Conservation (phyloP, 164 flowering plant genomes). For the Amborella trichopoda region DNA sequence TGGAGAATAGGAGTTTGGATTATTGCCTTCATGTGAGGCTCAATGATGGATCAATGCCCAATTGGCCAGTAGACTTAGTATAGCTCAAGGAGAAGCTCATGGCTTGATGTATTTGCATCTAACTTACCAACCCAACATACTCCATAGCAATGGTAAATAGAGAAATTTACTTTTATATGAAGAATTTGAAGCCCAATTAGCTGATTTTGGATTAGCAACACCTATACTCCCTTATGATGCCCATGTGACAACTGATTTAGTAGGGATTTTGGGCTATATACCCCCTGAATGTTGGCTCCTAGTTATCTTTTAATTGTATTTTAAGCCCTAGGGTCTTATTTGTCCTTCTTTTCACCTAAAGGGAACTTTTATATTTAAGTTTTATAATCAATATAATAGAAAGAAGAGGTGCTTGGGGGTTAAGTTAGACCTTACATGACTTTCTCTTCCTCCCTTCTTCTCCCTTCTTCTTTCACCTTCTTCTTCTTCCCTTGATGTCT, state of each 20-base stretch:
- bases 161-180: slow-evolving; percentile 76
- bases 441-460: no score
- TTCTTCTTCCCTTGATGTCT: no score
- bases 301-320: no score
- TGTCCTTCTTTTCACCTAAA: no score
- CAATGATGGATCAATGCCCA: slow-evolving; percentile 34
- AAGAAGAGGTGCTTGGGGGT: no score
- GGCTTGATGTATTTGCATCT: slow-evolving; percentile 78
- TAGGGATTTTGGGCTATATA: slow-evolving; percentile 79
- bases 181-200: slow-evolving; percentile 65
- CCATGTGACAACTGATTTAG: slow-evolving; percentile 80
- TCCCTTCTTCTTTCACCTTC: no score
- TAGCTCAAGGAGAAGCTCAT: slow-evolving; percentile 67
- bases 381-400: no score
- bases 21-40: slow-evolving; percentile 74
- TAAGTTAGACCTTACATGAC: no score
- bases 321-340: no score
- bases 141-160: slow-evolving; percentile 68
- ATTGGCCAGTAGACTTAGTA: slow-evolving; percentile 46
- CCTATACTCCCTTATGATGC: slow-evolving; percentile 66
- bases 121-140: slow-evolving; percentile 52
- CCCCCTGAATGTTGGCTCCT: slow-evolving; percentile 84
- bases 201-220: slow-evolving; percentile 81
- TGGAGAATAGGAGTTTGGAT: slow-evolving; percentile 88
- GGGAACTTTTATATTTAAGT: no score